A percentile compares a stretch with the other conserved stretches of the same genome.
Conservation (phyloP, 495 filamentous ascomycete genomes). For the Bryoglossum gracile region DNA sequence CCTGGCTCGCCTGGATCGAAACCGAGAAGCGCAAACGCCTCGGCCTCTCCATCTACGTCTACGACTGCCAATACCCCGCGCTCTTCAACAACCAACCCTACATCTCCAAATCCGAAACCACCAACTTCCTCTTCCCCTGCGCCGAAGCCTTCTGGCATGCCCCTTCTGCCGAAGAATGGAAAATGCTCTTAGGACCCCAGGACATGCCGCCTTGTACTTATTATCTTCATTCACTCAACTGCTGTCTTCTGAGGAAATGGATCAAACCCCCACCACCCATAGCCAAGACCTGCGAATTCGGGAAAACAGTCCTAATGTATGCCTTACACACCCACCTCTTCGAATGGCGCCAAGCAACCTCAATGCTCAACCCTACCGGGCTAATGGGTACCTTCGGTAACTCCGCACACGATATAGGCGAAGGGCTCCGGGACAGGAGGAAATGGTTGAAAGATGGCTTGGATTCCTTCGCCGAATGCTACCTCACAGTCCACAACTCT, state of each 20-base stretch:
- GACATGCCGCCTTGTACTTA: constrained; percentile 19
- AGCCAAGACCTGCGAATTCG: constrained; percentile 17
- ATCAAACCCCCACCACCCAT: constrained; percentile 18
- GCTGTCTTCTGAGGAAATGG: constrained; percentile 20
- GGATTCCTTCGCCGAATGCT: constrained; percentile 18
- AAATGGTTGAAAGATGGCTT: constrained; percentile 15
- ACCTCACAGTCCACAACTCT: constrained; percentile 1
- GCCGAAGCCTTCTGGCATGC: constrained; percentile 20
- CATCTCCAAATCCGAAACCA: constrained; percentile 26
- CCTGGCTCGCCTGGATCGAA: constrained; percentile 23
- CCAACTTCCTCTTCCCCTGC: constrained; percentile 25
- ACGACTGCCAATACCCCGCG: constrained; percentile 24
- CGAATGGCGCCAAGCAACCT: constrained; percentile 26
- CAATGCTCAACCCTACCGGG: constrained; percentile 21
- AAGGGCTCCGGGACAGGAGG: constrained; percentile 15
- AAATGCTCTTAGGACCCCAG: constrained; percentile 17
- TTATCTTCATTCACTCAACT: constrained; percentile 23
- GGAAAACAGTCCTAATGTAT: constrained; percentile 26
- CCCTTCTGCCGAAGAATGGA: constrained; percentile 20
- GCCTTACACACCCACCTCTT: constrained; percentile 27
- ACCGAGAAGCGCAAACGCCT: constrained; percentile 26
- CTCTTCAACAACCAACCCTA: constrained; percentile 27
- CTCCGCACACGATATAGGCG: constrained; percentile 16
- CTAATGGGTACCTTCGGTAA: constrained; percentile 18
- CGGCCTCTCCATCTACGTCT: constrained; percentile 26